Base-by-base conservation (phyloP, 306 rosid genomes). In the Inga laurina region DNA sequence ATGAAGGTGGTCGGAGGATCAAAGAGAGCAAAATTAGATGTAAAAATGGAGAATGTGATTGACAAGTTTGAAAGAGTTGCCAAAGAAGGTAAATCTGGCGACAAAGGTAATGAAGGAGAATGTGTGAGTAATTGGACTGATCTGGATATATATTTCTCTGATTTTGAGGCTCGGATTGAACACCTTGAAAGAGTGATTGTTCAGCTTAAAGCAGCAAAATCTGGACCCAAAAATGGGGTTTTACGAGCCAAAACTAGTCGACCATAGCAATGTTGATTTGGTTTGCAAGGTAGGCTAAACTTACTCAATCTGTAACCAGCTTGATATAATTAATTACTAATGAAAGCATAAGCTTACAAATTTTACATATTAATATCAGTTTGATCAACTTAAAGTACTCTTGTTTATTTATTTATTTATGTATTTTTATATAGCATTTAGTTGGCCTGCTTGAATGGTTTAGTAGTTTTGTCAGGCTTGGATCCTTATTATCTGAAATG, bases 131-230 rank as follows among this genome's bases (percentile, higher is more conserved):
- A 21, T 52, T 10, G 51, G 69, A 2, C 24, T 35, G 39, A 35
- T 35, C 1, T 2, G 57, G 56, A 78, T 0, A 15, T 27, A 51
- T 19, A 22, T n/a, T 8, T 41, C 21, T 39, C 30, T 76, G 37
- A 80, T 22, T 74, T 75, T 77, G 88, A 85, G 74, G 81, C 75
- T 68, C 62, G 75, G 77, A 61, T 85, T 32, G 12, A 30, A n/a
- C 39, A 74, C 77, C 84, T 83, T 74, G 87, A 83, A 84, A 83
- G 51, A 41, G 35, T 49, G 56, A 8, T 74, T 30, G 77, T 51
- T 21, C 48, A 69, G 78, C 78, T 83, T 44, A 77, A 83, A 81
- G 78, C 73, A 74, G 86, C 69, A 4, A 75, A 75, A 56, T 67
- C 24, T 76, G 56, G 76, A 16, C 6, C 14, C 24, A 16, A 71